Evolutionary conservation across 345 rosid genomes (phyloP).

Genomic region (Aquilaria yunnanensis): DNA sequence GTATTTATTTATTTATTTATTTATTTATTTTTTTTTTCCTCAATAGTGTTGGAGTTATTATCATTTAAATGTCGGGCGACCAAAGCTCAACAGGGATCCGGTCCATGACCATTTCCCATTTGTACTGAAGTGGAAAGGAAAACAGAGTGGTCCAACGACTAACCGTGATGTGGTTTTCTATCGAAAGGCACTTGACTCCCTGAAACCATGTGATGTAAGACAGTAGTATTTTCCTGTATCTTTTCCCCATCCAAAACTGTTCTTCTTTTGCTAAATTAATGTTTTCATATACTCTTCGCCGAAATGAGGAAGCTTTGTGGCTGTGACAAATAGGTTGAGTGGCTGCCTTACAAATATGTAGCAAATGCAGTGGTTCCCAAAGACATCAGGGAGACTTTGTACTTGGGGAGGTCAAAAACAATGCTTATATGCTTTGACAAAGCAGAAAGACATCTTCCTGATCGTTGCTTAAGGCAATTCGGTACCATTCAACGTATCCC

Average conservation of each 20-base stretch:
- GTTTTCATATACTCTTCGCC: not conserved
- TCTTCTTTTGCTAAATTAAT: slow-evolving; percentile 6
- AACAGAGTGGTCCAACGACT: slow-evolving; percentile 91
- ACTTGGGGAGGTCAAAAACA: slow-evolving; percentile 85
- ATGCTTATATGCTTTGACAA: slow-evolving; percentile 96
- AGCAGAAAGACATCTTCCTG: slow-evolving; percentile 98
- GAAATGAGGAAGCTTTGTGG: slow-evolving; percentile 7
- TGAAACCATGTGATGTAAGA: slow-evolving; percentile 77
- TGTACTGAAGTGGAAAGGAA: slow-evolving; percentile 89
- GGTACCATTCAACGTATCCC: slow-evolving; percentile 77
- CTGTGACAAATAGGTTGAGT: slow-evolving; percentile 56
- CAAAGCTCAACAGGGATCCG: slow-evolving; percentile 82
- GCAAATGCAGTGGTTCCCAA: slow-evolving; percentile 67
- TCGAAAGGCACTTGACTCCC: slow-evolving; percentile 69
- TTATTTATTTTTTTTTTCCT: slow-evolving; percentile 10
- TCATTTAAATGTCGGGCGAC: slow-evolving; percentile 82
- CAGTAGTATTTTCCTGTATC: not conserved
- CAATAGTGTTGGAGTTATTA: slow-evolving; percentile 94
- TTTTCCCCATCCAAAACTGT: not conserved
- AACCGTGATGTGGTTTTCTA: slow-evolving; percentile 87
- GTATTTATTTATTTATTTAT: not conserved
- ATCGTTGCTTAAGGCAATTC: slow-evolving; percentile 88
- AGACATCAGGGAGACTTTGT: slow-evolving; percentile 45
- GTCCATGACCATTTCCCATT: slow-evolving; percentile 82
- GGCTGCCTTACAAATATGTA: slow-evolving; percentile 80